Evolutionary conservation across 768 basidiomycete species (phyloP), one percentile per base, ranked within the genome.

Genomic region (Guyanaporus albipodus): DNA sequence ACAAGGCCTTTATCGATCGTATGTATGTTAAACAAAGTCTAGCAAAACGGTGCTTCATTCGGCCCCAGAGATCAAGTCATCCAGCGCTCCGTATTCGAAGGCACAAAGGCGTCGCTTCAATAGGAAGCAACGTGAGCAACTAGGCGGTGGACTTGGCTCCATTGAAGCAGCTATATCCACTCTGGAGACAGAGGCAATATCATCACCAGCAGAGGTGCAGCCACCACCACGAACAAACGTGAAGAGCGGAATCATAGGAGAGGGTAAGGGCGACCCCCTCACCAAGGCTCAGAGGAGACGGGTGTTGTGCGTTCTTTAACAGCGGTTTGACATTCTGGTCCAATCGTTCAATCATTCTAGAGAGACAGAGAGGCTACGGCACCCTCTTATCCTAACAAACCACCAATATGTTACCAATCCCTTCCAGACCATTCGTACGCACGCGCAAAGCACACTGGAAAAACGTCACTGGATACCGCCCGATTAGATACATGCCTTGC

Each of bases 371-470:
- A 77, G 73, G 43, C 68, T 85, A 22, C 74, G 88, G 49, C 81
- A 85, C 48, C 87, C 86, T 9, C 67, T 83, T 52, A 81, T 91
- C 32, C 70, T 85, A 24, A 72, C 79, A 18, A 83, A 82, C 56
- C 73, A 83, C 6, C 75, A 78, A 31, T 91, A 82, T 58, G 64
- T 78, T 9, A 66, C 75, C 26, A 84, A 83, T 57, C 89, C 89
- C 2, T 91, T 91, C 61, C 70, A 82, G 56, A 83, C 86, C 2
- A 86, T 91, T 55, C 82, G 87, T 6, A 83, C 76, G 4, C 89
- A 91, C 62, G 86, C 83, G 3, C 75, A 83, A 62, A 91, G 91
- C 59, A 88, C 89, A 0, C 70, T 90, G 10, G 50, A 88, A 28
- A 81, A 78, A 53, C 80, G 76, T 26, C 17, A 26, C 22, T 27